Base-by-base conservation (phyloP, 2,329 filamentous ascomycete genomes). In the Lachnellula hyalina region DNA sequence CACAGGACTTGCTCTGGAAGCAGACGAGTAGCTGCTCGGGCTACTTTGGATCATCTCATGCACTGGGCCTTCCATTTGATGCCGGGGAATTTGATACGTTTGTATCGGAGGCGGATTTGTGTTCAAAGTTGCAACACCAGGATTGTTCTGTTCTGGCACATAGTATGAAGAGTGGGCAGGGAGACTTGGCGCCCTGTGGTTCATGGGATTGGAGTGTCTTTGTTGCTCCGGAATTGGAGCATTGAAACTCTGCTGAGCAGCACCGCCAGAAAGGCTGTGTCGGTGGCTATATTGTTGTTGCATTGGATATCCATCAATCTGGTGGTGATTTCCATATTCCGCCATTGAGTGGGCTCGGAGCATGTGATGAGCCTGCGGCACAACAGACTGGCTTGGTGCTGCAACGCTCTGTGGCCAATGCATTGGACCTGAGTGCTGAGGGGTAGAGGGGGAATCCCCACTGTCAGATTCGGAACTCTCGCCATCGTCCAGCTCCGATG, bases 61-160 rank as follows among this genome's bases (percentile, higher is more conserved):
- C 25, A 75, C 68, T 57, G 79, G 74, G 46, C 73, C 74, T 28
- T 71, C 65, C 25, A 71, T 49, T 8, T 65, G 63, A 15, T 78
- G 70, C 6, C 74, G 62, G 54, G 65, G 63, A 51, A 67, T 59
- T 49, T 81, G 78, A 67, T 81, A 81, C 5, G 59, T 67, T 54
- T 77, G 71, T 6, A 74, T 68, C n/a, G 75, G 72, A 47, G 81
- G 70, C 6, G 73, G 64, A 59, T 75, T 76, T 11, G 80, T 76
- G 68, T 79, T 82, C 76, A 85, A 79, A 12, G 81, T 85, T 34
- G 81, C 82, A 5, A 86, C 78, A 12, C 78, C 80, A 9, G 82
- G 81, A 62, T 84, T 84, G 65, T 75, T 77, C 60, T 83, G 80
- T 54, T 86, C 82, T 1, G 83, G 78, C 32, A 85, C 75, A 62